phyloP scores from a whole-genome alignment of 106 monocot species.

The Dendrobium chrysotoxum region DNA sequence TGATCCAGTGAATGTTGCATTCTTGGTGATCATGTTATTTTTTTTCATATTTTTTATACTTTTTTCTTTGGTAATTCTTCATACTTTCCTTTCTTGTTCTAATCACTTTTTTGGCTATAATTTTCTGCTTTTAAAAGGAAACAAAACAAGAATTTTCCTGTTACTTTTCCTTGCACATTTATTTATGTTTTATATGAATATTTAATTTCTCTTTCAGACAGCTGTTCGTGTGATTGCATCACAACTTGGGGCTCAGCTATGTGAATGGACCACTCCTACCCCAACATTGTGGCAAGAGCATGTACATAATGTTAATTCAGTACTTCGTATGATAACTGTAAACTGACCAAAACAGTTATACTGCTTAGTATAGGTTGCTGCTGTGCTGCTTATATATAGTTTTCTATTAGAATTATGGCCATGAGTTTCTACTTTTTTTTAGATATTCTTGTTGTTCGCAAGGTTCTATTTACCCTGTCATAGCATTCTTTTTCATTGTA shows the following conservation, averaged over 20 bases:
- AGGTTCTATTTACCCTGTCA: neutral
- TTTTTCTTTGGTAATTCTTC: neutral
- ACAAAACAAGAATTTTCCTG: neutral
- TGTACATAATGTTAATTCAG: slow-evolving; percentile 64
- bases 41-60: neutral
- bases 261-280: slow-evolving; percentile 90
- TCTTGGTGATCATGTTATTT: too few species aligned
- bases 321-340: slow-evolving; percentile 9
- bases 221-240: slow-evolving; percentile 58
- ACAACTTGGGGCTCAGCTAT: slow-evolving; percentile 67
- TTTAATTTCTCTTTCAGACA: slow-evolving; percentile 39
- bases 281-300: slow-evolving; percentile 97
- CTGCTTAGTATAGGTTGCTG: neutral
- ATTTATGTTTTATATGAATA: neutral
- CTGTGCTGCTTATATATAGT: neutral
- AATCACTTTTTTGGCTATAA: too few species aligned
- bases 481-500: neutral
- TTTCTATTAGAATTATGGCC: neutral
- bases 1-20: too few species aligned
- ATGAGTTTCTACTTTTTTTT: neutral
- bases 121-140: too few species aligned
- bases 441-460: neutral
- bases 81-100: neutral
- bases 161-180: neutral
- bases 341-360: neutral